These are phyloP conservation scores for Aspergillus sp. DNA, from an alignment of 2,329 filamentous ascomycete species.

Conservation along the genomic window DNA sequence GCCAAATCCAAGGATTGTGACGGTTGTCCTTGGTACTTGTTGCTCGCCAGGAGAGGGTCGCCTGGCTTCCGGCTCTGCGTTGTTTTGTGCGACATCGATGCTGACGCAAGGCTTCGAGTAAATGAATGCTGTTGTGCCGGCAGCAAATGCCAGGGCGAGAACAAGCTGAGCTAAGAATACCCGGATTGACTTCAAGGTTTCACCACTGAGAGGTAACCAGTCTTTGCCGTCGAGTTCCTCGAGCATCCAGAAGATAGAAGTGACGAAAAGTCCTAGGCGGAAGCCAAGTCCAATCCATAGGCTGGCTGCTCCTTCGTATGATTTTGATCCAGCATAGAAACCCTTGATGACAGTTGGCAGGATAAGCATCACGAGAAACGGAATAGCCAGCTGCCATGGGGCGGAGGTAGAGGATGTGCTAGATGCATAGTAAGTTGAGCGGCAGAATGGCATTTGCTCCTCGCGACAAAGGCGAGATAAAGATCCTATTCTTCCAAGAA, in stretches of 20 bases:
- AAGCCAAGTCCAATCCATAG: conserved; percentile 82
- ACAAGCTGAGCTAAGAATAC: conserved; percentile 77
- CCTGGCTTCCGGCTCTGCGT: conserved; percentile 41
- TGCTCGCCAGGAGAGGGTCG: conserved; percentile 36
- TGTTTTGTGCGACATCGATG: conserved; percentile 59
- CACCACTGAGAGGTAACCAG: conserved; percentile 68
- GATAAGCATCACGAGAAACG: conserved; percentile 68
- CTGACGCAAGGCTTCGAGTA: conserved; percentile 84
- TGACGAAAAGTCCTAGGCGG: conserved; percentile 71
- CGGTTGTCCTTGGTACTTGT: conserved; percentile 44
- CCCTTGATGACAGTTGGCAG: conserved; percentile 78
- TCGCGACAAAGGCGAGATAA: conserved; percentile 92
- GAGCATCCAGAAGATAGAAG: conserved; percentile 81
- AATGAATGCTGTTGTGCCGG: conserved; percentile 79
- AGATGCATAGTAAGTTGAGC: conserved; percentile 93
- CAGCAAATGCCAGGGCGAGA: conserved; percentile 76
- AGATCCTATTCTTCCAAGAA: conserved; percentile 76
- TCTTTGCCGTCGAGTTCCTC: conserved; percentile 81
- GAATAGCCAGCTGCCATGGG: conserved; percentile 81
- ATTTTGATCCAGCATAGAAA: conserved; percentile 78
- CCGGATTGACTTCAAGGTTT: conserved; percentile 69
- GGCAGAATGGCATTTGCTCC: conserved; percentile 97
- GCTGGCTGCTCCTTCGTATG: conserved; percentile 82
- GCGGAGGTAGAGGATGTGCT: conserved; percentile 89
- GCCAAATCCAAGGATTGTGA: conserved; percentile 85